Evolutionary conservation across 352 stramenopile species (phyloP).

Genomic region (Pythium coloratum): DNA sequence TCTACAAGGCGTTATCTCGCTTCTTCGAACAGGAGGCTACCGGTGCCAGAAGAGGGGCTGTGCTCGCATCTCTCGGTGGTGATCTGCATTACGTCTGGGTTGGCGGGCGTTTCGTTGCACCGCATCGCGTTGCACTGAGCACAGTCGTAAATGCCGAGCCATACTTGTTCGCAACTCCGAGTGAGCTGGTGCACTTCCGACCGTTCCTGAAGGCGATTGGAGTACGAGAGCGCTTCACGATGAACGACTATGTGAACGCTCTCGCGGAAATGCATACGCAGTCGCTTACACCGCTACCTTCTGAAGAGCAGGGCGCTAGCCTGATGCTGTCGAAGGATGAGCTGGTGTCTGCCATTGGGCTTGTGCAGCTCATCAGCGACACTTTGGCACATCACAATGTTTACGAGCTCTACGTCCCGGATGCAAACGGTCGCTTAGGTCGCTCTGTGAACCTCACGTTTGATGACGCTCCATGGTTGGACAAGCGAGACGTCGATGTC

Average conservation of each 20-base stretch:
- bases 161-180: slow-evolving; percentile 62
- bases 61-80: slow-evolving; percentile 41
- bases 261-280: slow-evolving; percentile 57
- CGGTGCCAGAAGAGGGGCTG: slow-evolving; percentile 20
- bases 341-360: slow-evolving; percentile 51
- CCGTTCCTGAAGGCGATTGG: slow-evolving; percentile 61
- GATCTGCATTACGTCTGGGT: slow-evolving; percentile 64
- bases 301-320: slow-evolving; percentile 5
- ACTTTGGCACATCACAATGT: slow-evolving; percentile 49
- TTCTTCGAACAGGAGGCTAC: slow-evolving; percentile 55
- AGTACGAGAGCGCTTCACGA: slow-evolving; percentile 55
- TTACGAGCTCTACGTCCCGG: slow-evolving; percentile 58
- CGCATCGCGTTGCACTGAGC: slow-evolving; percentile 50
- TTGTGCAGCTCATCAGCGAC: slow-evolving; percentile 72
- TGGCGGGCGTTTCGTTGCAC: slow-evolving; percentile 51
- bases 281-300: slow-evolving; percentile 19
- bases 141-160: slow-evolving; percentile 58
- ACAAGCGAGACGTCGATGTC: slow-evolving; percentile 45
- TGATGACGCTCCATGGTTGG: slow-evolving; percentile 72
- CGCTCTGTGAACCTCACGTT: slow-evolving; percentile 51
- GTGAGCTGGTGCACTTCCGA: slow-evolving; percentile 64
- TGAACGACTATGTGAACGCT: slow-evolving; percentile 60
- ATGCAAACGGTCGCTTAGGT: slow-evolving; percentile 42
- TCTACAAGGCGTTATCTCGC: slow-evolving; percentile 53
- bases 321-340: slow-evolving; percentile 39